Evolutionary conservation across 2,329 filamentous ascomycete genomes (phyloP), one percentile per base, ranked within the genome.

Genomic region (Ustulina deusta): DNA sequence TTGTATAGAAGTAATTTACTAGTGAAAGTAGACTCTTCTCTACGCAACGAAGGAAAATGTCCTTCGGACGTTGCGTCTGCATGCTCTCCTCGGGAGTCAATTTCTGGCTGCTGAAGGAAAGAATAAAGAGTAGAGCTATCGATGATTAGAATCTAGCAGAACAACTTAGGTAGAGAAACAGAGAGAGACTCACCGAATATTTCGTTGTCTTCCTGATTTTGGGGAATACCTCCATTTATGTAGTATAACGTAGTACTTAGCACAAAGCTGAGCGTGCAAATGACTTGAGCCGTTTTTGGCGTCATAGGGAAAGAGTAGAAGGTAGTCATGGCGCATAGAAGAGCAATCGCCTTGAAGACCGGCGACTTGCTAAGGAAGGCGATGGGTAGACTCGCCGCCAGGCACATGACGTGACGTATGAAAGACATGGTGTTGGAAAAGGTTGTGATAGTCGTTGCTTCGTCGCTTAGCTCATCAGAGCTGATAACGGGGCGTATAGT

Each of bases 1-100:
- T 61, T 60, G 56, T 56, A 65, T 56, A 65, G 56, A 65, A 60
- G 63, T 65, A 65, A 55, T 60, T 65, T 61, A 60, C 48, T 48
- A 65, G 56, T 65, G 56, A 65, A 65, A 65, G 63, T 65, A 61
- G 63, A 65, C 56, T 65, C 34, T 65, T 61, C 40, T 65, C 49
- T 61, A 65, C 63, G 63, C 55, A 65, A 65, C 63, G 48, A 61
- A 61, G 55, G 56, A 61, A 36, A 60, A 61, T 65, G 48, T 65
- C 56, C 51, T 61, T 61, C 36, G 63, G 49, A 60, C 56, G 56
- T 65, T 65, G 63, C 36, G 46, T 60, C 63, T 65, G 63, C 49
- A 56, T 60, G 48, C 56, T 61, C 56, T 65, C 48, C 55, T 65
- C 56, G 56, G 63, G 25, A 61, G 56, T 65, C 55, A 65, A 65